phyloP scores from a whole-genome alignment of 2,329 filamentous ascomycete species.

The Aureobasidium uvarum region DNA sequence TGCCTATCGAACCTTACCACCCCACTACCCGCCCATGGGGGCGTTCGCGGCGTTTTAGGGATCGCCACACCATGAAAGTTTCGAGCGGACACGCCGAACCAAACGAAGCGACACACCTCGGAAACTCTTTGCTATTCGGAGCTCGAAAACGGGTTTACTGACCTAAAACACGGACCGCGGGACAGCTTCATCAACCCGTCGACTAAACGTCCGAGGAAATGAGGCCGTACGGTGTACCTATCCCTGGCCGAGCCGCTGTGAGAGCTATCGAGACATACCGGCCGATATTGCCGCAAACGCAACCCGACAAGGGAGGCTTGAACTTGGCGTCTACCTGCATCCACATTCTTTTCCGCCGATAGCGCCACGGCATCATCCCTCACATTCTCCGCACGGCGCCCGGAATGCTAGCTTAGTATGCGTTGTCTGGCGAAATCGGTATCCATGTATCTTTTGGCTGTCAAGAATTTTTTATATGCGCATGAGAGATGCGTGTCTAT shows the following conservation, averaged over 20 bases:
- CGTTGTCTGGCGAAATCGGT: background rate
- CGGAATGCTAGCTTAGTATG: conserved; percentile 3
- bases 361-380: conserved; percentile 18
- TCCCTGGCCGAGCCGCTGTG: background rate
- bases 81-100: conserved; percentile 9
- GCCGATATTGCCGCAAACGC: conserved; percentile 7
- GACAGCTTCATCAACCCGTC: background rate
- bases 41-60: background rate
- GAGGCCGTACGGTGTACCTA: background rate
- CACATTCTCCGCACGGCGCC: conserved; percentile 16
- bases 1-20: background rate
- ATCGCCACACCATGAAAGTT: background rate
- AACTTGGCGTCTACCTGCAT: conserved; percentile 8
- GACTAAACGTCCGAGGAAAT: conserved; percentile 5
- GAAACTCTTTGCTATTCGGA: background rate
- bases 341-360: background rate
- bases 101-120: background rate
- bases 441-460: background rate
- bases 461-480: background rate
- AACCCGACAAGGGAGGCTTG: conserved; percentile 8
- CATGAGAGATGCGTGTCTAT: background rate
- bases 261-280: background rate
- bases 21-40: background rate
- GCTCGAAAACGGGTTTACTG: background rate
- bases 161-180: background rate